A percentile compares a stretch with the other conserved stretches of the same genome.
phyloP scores from a whole-genome alignment of 306 rosid genomes.

The Luffa aegyptiaca region DNA sequence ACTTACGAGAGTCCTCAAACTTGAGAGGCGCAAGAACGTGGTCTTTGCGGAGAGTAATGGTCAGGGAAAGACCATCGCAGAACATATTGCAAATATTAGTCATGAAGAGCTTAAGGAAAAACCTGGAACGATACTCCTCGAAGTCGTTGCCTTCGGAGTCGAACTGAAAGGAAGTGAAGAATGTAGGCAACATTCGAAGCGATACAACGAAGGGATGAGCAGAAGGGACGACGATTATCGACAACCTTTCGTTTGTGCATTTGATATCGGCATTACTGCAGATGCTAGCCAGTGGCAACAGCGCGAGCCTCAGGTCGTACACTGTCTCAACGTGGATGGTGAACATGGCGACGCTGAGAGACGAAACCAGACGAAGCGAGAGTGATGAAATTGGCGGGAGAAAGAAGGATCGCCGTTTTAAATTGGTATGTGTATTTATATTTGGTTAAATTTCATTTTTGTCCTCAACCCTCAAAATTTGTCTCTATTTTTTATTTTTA shows the following conservation, averaged over 20 bases:
- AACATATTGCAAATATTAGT: background rate
- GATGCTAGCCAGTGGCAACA: background rate
- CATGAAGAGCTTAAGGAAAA: background rate
- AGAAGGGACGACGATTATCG: background rate
- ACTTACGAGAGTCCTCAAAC: background rate
- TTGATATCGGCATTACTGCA: background rate
- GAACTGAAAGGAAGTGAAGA: background rate
- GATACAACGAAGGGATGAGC: background rate
- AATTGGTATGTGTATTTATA: no score
- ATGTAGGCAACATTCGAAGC: background rate
- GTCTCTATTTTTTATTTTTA: no score
- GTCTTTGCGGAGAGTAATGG: background rate
- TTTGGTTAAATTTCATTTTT: no score
- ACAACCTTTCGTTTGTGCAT: background rate
- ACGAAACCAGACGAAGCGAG: background rate
- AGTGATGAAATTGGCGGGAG: background rate
- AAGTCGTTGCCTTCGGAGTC: background rate
- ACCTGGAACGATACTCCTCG: background rate
- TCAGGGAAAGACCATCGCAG: background rate
- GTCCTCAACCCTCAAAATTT: no score
- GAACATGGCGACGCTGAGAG: background rate
- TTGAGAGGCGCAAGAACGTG: background rate
- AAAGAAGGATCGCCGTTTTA: no score
- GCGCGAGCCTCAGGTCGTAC: background rate
- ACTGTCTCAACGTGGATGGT: background rate